phyloP scores from a whole-genome alignment of 164 flowering plant genomes.

The Malania oleifera region DNA sequence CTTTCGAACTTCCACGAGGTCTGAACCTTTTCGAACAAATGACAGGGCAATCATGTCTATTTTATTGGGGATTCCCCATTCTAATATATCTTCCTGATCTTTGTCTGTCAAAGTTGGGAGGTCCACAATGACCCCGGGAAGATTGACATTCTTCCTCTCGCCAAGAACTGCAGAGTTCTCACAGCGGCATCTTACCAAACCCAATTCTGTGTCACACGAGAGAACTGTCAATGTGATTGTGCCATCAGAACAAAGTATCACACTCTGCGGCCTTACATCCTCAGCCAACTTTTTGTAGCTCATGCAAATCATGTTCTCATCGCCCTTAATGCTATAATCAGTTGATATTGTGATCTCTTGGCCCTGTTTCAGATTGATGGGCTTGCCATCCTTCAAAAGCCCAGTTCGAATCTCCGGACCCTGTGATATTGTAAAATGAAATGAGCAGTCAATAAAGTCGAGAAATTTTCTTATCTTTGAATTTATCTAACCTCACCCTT shows the following conservation, averaged over 20 bases:
- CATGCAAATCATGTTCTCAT: conserved; percentile 69
- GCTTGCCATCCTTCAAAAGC: conserved; percentile 75
- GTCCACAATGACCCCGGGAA: conserved; percentile 15
- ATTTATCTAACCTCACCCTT: too few relatives aligned
- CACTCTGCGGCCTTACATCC: conserved; percentile 23
- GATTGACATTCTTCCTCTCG: conserved; percentile 18
- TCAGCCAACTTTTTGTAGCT: conserved; percentile 33
- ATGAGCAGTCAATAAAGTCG: background rate
- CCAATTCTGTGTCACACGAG: conserved; percentile 11
- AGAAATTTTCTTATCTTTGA: background rate
- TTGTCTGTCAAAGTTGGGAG: conserved; percentile 16
- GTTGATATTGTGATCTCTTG: conserved; percentile 77
- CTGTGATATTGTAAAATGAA: conserved; percentile 24
- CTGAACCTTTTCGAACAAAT: conserved; percentile 16
- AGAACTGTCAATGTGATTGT: conserved; percentile 22
- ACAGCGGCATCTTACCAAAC: conserved; percentile 14
- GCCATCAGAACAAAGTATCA: conserved; percentile 27
- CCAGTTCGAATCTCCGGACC: conserved; percentile 95
- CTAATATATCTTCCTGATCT: conserved; percentile 14
- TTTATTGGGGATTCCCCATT: too few relatives aligned
- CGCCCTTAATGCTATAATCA: conserved; percentile 73
- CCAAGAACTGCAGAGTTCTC: conserved; percentile 12
- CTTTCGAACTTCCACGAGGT: conserved; percentile 13
- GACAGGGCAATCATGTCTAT: too few relatives aligned
- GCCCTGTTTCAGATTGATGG: conserved; percentile 60